Evolutionary conservation across 805 yeast species (phyloP).

Genomic region (Candida silvicultrix): DNA sequence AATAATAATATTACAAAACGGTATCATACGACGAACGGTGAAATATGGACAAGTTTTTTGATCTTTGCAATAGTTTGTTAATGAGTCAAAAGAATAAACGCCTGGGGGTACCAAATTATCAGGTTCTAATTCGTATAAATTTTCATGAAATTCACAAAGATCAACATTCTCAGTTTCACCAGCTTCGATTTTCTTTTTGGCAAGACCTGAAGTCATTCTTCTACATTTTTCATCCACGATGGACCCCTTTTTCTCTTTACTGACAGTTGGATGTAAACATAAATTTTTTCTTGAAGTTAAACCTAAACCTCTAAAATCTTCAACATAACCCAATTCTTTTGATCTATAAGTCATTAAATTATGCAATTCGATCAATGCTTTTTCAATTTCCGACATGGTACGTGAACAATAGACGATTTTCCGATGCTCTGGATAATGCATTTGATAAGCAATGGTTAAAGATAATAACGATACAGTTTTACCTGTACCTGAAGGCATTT

Average conservation of each 20-base stretch:
- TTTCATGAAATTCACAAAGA: slow-evolving; percentile 88
- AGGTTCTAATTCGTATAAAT: slow-evolving; percentile 79
- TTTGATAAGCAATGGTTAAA: slow-evolving; percentile 90
- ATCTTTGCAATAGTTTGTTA: slow-evolving; percentile 69
- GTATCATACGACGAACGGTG: slow-evolving; percentile 96
- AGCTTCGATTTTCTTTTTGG: slow-evolving; percentile 58
- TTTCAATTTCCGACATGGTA: slow-evolving; percentile 98
- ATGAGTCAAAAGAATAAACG: slow-evolving; percentile 86
- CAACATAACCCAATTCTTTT: slow-evolving; percentile 75
- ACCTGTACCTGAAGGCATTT: slow-evolving; percentile 99
- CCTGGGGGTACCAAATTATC: slow-evolving; percentile 88
- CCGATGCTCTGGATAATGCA: slow-evolving; percentile 89
- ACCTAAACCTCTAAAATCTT: slow-evolving; percentile 92
- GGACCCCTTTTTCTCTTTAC: slow-evolving; percentile 83
- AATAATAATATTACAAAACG: slow-evolving; percentile 87
- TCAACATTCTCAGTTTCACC: slow-evolving; percentile 50
- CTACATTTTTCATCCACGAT: slow-evolving; percentile 96
- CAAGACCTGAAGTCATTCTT: slow-evolving; percentile 86
- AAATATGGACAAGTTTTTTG: slow-evolving; percentile 92
- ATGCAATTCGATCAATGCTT: slow-evolving; percentile 87
- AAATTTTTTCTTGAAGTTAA: slow-evolving; percentile 90
- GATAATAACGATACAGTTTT: slow-evolving; percentile 91
- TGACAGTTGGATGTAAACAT: slow-evolving; percentile 84
- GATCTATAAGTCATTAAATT: slow-evolving; percentile 83
- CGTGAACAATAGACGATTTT: slow-evolving; percentile 97